A percentile compares a stretch with the other conserved stretches of the same genome.
Evolutionary conservation across 345 rosid species (phyloP).

Genomic region (Leavenworthia alabamica): DNA sequence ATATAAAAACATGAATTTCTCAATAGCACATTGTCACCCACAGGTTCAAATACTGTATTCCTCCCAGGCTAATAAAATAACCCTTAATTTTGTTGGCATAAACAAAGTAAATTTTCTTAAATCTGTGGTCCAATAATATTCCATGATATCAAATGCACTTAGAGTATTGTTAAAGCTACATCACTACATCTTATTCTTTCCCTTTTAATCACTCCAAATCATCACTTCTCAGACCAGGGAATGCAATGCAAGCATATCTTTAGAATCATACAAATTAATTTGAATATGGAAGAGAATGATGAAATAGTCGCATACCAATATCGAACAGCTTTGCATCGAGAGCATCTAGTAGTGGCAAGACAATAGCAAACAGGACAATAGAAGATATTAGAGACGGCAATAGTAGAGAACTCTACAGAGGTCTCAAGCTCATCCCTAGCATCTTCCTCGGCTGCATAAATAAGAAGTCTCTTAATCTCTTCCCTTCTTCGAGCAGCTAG

Average conservation of each 20-base stretch:
- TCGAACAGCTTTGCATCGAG: conserved; percentile 79
- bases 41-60: neutral
- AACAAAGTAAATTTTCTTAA: neutral
- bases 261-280: neutral
- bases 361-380: conserved; percentile 71
- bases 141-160: conserved; percentile 11
- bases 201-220: neutral
- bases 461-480: conserved; percentile 71
- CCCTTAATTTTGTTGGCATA: neutral
- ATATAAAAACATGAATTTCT: neutral
- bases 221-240: neutral
- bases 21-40: neutral
- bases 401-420: conserved; percentile 35
- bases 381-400: conserved; percentile 33
- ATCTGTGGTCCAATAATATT: neutral
- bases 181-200: neutral
- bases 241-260: neutral
- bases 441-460: conserved; percentile 76
- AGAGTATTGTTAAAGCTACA: conserved; percentile 7
- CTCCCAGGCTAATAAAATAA: neutral
- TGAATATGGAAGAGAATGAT: neutral
- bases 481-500: conserved; percentile 46
- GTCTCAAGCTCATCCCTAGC: conserved; percentile 85
- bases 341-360: conserved; percentile 74
- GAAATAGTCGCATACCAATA: conserved; percentile 58